phyloP scores from a whole-genome alignment of 345 rosid genomes.

The Barbarea vulgaris region DNA sequence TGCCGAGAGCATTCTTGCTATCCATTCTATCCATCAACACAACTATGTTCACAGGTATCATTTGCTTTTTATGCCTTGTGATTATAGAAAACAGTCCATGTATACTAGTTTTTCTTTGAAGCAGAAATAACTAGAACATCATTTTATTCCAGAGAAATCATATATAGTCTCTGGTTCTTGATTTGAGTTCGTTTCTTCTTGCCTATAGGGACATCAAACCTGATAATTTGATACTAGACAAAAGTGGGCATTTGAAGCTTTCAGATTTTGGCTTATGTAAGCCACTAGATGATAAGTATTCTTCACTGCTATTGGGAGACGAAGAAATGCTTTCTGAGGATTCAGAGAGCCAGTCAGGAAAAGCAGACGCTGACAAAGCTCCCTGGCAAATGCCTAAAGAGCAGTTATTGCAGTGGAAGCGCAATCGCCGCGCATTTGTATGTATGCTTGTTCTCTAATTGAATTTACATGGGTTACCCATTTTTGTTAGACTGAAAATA shows the following conservation, averaged over 20 bases:
- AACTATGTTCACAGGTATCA: slow-evolving; percentile 78
- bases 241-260: slow-evolving; percentile 95
- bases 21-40: slow-evolving; percentile 85
- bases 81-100: neutral
- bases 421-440: slow-evolving; percentile 96
- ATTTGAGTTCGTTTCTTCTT: slow-evolving; percentile 29
- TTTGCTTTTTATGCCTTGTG: slow-evolving; percentile 3
- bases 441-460: slow-evolving; percentile 24
- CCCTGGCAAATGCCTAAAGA: slow-evolving; percentile 94
- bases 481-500: slow-evolving; percentile 1
- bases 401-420: slow-evolving; percentile 79
- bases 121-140: too few relatives aligned
- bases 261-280: slow-evolving; percentile 99
- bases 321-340: slow-evolving; percentile 64
- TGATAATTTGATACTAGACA: slow-evolving; percentile 92
- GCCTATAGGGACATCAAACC: slow-evolving; percentile 92
- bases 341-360: slow-evolving; percentile 48
- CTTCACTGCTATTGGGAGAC: slow-evolving; percentile 76
- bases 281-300: slow-evolving; percentile 91
- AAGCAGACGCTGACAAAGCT: slow-evolving; percentile 51
- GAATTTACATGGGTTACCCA: slow-evolving; percentile 13
- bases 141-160: too few relatives aligned
- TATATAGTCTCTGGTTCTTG: neutral
- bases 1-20: slow-evolving; percentile 88
- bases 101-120: neutral